Evolutionary conservation across 345 rosid species (phyloP).

Genomic region (Combretum micranthum): DNA sequence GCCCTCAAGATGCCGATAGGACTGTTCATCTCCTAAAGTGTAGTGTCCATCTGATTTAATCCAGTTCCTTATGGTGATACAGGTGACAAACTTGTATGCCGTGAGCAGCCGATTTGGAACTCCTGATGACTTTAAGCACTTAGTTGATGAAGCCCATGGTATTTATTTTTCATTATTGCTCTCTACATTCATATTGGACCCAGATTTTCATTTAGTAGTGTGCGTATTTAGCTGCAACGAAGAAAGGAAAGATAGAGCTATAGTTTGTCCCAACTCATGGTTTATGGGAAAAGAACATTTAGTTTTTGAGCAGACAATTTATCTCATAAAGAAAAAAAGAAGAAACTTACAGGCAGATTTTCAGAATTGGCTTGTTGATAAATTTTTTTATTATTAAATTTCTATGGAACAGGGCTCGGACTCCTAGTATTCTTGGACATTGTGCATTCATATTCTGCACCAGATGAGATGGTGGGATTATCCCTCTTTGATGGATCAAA

Average conservation of each 20-base stretch:
- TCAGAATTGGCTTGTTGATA: slow-evolving; percentile 3
- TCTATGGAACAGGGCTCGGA: slow-evolving; percentile 55
- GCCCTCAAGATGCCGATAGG: too few relatives aligned
- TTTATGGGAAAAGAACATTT: too few relatives aligned
- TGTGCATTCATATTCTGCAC: slow-evolving; percentile 92
- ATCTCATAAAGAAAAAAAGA: too few relatives aligned
- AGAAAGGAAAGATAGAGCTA: too few relatives aligned
- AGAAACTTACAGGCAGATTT: neutral
- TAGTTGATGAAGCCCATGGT: slow-evolving; percentile 98
- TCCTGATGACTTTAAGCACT: slow-evolving; percentile 89
- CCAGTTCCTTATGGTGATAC: slow-evolving; percentile 15
- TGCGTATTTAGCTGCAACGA: too few relatives aligned
- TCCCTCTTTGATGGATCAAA: slow-evolving; percentile 92
- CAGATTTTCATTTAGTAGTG: too few relatives aligned
- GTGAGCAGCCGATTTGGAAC: slow-evolving; percentile 93
- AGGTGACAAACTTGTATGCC: slow-evolving; percentile 90
- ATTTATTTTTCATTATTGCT: neutral
- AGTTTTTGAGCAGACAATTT: too few relatives aligned
- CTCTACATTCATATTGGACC: too few relatives aligned
- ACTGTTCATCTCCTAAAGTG: too few relatives aligned
- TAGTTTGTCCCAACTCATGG: too few relatives aligned
- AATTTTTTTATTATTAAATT: neutral
- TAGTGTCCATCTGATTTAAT: too few relatives aligned
- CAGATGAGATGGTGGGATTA: slow-evolving; percentile 96
- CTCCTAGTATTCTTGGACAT: slow-evolving; percentile 81